Percentiles rank a stretch among this genome's conserved stretches.
phyloP scores from a whole-genome alignment of 495 filamentous ascomycete genomes.

The Elasticomyces elasticus region DNA sequence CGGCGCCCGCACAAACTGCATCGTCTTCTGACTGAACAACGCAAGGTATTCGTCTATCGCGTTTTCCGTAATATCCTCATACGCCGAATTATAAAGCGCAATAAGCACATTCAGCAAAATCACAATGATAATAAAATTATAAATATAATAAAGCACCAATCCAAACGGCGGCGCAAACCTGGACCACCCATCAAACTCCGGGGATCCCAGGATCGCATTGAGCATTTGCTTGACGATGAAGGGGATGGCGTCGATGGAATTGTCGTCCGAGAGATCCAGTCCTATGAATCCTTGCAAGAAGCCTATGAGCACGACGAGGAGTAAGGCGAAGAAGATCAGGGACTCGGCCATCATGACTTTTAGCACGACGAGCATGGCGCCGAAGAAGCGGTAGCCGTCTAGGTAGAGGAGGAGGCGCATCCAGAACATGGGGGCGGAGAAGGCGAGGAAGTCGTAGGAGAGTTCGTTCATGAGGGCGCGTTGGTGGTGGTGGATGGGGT shows the following conservation, averaged over 20 bases:
- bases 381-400: slow-evolving; percentile 88
- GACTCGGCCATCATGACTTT: slow-evolving; percentile 99
- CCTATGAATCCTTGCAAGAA: slow-evolving; percentile 96
- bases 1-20: slow-evolving; percentile 90
- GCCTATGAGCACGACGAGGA: slow-evolving; percentile 73
- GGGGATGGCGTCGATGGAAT: slow-evolving; percentile 42
- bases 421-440: slow-evolving; percentile 96
- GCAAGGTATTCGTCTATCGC: slow-evolving; percentile 92
- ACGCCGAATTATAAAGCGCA: slow-evolving; percentile 91
- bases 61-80: slow-evolving; percentile 90
- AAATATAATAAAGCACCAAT: slow-evolving; percentile 85
- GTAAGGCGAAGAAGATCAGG: slow-evolving; percentile 92
- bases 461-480: slow-evolving; percentile 64
- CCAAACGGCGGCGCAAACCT: slow-evolving; percentile 70
- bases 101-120: slow-evolving; percentile 88
- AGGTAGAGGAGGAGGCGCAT: slow-evolving; percentile 83
- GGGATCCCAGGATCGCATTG: slow-evolving; percentile 78
- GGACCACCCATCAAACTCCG: slow-evolving; percentile 84
- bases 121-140: slow-evolving; percentile 93
- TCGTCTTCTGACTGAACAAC: slow-evolving; percentile 75
- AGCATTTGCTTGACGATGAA: slow-evolving; percentile 86
- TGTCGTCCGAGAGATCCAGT: slow-evolving; percentile 64
- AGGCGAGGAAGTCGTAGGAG: slow-evolving; percentile 86
- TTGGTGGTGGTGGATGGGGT: slow-evolving; percentile 41
- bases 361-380: slow-evolving; percentile 91